Base-by-base conservation (phyloP, 83 land plant species). In the Isoetes engelmannii region DNA sequence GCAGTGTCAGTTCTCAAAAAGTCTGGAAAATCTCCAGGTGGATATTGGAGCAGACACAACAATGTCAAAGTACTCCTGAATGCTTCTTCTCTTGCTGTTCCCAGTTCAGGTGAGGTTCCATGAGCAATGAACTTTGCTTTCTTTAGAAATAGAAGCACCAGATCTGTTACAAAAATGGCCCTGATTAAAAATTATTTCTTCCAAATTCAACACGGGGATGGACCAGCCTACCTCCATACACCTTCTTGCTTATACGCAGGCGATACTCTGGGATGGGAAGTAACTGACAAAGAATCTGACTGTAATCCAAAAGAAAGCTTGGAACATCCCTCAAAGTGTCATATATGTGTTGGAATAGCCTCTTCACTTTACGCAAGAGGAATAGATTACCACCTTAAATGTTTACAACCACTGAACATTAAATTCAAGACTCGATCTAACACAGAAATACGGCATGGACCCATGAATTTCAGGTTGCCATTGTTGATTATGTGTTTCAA, bases 21-120 rank as follows among this genome's bases (percentile, higher is more conserved):
- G 28, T 75, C 78, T 15, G 88, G 77, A 21, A 87, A 82, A 75
- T 89, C 95, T 57, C 90, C 94, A 61, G 92, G 89, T 12, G 95
- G 84, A 63, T 84, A 80, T 70, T 89, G 87, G 47, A 92, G 53
- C 15, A 92, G 82, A 62, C 78, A 77, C 44, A 84, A 84, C 21
- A 92, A 82, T 0, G 86, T 86, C 45, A 80, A 58, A 19, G 81
- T 71, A 53, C 55, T 62, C 6, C 95, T 82, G 74, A 92, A 87
- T 9, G 79, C 80, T 20, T 92, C 95, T 57, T 92, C 95, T 63
- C 84, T 89, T n/a, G 84, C 77, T 37, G 68, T 75, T 18, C 74
- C 65, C 19, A 65, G 71, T 43, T 64, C 77, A 48, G 45, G 58
- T 17, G 65, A 53, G 28, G 69, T 71, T 50, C 19, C 76, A 19